Evolutionary conservation across 495 filamentous ascomycete species (phyloP), one percentile per base, ranked within the genome.

Genomic region (Penicillium ochrochloron): DNA sequence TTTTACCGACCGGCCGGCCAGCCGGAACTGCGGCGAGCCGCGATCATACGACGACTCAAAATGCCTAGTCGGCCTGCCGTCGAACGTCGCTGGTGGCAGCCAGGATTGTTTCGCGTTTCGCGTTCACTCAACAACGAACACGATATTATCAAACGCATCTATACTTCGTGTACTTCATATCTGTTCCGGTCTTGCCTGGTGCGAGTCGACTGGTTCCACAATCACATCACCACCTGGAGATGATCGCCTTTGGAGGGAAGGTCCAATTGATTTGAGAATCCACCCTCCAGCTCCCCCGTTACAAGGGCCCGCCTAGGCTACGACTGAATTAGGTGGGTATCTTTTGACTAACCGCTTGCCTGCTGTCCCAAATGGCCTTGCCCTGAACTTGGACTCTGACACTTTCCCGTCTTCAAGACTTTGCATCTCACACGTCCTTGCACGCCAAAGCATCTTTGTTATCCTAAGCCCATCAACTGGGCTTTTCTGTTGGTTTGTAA

Each of bases 21-120:
- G 70, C 51, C 77, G 77, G 77, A 78, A 78, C 62, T 60, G 70
- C 69, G 64, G 62, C 50, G 59, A 71, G 72, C 77, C 77, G 77
- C 71, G 76, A 80, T 80, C 77, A 80, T 80, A 78, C 77, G 75
- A 80, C 76, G 59, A 51, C 54, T 63, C 14, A 56, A 56, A 56
- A 23, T 60, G 66, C 59, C 65, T 2, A 14, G 14, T 57, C 39
- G 48, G 57, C 39, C 11, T 54, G 34, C 35, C 17, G 27, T 44
- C 42, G 44, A 31, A 29, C 57, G 21, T 46, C 42, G 31, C 9
- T 51, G 39, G 50, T 19, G 35, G n/a, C 57, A 25, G 44, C 44
- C 62, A 60, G 39, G 59, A 62, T 31, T 15, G 37, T 48, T 44
- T 59, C 44, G 15, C 12, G 35, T 25, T 56, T 34, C 46, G 25